Conservation (phyloP, 768 basidiomycete species). For the Ephemerocybe angulata region DNA sequence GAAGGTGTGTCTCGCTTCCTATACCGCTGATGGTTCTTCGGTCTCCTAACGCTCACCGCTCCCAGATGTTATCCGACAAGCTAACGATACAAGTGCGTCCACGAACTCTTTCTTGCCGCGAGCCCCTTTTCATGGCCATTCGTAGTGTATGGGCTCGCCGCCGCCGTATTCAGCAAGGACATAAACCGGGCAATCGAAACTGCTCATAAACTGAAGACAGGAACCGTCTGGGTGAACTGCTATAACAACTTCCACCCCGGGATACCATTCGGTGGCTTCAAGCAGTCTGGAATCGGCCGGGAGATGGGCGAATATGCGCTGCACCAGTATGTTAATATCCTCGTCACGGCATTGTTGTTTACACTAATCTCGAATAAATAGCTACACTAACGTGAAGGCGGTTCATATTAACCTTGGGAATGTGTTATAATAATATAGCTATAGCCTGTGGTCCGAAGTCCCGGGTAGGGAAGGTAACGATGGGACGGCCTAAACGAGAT, state of each 20-base stretch:
- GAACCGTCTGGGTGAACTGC: constrained; percentile 38
- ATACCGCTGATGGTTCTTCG: background rate
- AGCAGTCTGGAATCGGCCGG: constrained; percentile 69
- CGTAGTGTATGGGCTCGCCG: constrained; percentile 73
- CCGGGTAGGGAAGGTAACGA: too few species aligned
- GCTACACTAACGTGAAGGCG: constrained; percentile 57
- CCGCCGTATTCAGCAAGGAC: constrained; percentile 70
- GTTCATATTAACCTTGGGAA: constrained; percentile 61
- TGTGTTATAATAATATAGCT: too few species aligned
- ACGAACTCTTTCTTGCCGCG: constrained; percentile 30
- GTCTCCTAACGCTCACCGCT: background rate
- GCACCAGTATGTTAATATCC: constrained; percentile 36
- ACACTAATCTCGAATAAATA: too few species aligned
- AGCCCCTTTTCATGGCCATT: constrained; percentile 55
- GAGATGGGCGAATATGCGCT: constrained; percentile 67
- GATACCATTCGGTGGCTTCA: constrained; percentile 70
- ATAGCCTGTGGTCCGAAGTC: too few species aligned
- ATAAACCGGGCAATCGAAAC: constrained; percentile 60
- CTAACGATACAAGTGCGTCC: constrained; percentile 2
- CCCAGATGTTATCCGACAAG: constrained; percentile 1
- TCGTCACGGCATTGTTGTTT: too few species aligned
- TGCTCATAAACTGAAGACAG: constrained; percentile 38
- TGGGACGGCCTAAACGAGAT: too few species aligned
- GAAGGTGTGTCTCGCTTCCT: constrained; percentile 26
- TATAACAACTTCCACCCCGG: constrained; percentile 39